Base-by-base conservation (phyloP, 2,329 filamentous ascomycete species). In the Bipolaris bicolor region DNA sequence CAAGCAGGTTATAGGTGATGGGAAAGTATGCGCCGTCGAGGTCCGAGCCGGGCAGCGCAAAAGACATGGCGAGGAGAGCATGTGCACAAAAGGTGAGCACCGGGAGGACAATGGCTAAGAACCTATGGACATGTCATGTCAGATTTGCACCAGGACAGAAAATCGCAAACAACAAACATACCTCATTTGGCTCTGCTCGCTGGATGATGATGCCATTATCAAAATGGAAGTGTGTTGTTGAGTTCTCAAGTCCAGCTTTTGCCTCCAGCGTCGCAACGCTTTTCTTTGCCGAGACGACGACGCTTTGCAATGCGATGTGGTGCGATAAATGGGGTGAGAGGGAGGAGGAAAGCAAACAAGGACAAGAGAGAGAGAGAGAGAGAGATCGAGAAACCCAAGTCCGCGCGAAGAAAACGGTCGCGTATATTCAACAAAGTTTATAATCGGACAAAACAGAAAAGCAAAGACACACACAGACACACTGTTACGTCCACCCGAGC, bases 1-100 rank as follows among this genome's bases (percentile, higher is more conserved):
- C 76, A 33, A 79, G 68, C 57, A 76, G 68, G 20, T 79, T 70
- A 63, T 81, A 81, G 40, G 70, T 59, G 5, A 74, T 63, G 29
- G 77, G 76, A 53, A 63, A 70, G 9, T 57, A 74, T 64, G 53
- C 61, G 58, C 39, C 71, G 69, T 72, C 44, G 69, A 74, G 45
- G 71, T 65, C 57, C 26, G 63, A 56, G 36, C 66, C 57, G 1
- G 66, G 61, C 22, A 71, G 58, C 3, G 65, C 57, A 31, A 62
- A 65, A 46, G 64, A 64, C 18, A 72, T 60, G 7, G 62, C 63
- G 53, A 73, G 59, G 31, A 74, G 60, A 20, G 61, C 49, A 47
- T 72, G 71, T 18, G 68, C 65, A 41, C 60, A 64, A 7, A 72
- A 57, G 22, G 71, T 72, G 34, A 74, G 61, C 15, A 55, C 51